Base-by-base conservation (phyloP, 352 stramenopile genomes). In the Phytophthora boehmeriae region DNA sequence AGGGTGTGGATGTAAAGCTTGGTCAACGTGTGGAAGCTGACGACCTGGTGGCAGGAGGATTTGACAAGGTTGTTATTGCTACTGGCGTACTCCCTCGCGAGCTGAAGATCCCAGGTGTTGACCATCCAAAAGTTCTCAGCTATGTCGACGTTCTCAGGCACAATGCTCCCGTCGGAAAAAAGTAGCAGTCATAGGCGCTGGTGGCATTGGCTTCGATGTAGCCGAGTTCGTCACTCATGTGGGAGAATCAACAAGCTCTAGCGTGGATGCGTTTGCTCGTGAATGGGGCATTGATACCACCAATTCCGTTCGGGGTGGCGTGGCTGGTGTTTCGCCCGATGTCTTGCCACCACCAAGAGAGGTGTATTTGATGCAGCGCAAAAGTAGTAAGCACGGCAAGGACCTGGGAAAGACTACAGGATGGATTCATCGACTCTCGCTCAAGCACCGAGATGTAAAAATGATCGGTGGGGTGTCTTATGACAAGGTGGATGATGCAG, bases 121-220 rank as follows among this genome's bases (percentile, higher is more conserved):
- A 98, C 61, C 90, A 98, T 65, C 78, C 90, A 1, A 97, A 96
- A 65, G 93, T 92, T 13, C 54, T 99, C 43, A 97, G 80, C 45
- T 99, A 99, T 70, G 91, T 98, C 49, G 96, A 99, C 69, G 96
- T 99, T 5, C 78, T 99, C 39, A 89, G 87, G 57, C 74, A 95
- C 49, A 88, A 97, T 23, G 88, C 75, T 28, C 73, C 82, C 5
- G 90, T 98, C 16, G 97, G 97, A 76, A 97, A 45, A 85, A 85
- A 9, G 96, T 99, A 11, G 97, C 96, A 1, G 78, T 99, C 34
- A 97, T 99, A 66, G 97, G 97, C 35, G 96, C 96, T 22, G 97
- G 97, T 56, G 97, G 97, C 4, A 99, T 99, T 63, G 97, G 97
- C n/a, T 99, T 99, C 67, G 97, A 99, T 80, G 93, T 99, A 8